Conservation (phyloP, 2,329 filamentous ascomycete genomes). For the Ceratocystis cacaofunesta region DNA sequence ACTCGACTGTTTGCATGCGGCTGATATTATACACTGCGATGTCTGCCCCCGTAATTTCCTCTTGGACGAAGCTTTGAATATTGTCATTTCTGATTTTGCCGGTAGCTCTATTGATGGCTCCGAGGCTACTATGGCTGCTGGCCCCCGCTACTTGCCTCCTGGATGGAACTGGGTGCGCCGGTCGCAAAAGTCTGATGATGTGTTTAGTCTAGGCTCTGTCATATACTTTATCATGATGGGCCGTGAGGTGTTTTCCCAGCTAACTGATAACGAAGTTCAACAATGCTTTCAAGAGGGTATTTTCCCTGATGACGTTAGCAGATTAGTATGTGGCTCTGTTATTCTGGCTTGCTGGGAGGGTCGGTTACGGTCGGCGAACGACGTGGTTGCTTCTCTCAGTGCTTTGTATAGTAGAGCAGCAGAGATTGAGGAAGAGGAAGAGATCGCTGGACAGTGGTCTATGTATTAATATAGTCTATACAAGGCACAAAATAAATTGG, state of each 20-base stretch:
- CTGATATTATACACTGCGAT: constrained; percentile 28
- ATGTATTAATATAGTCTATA: constrained; percentile 16
- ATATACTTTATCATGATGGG: constrained; percentile 26
- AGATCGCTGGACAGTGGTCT: constrained; percentile 17
- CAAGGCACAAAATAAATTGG: constrained; percentile 8
- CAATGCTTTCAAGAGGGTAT: constrained; percentile 20
- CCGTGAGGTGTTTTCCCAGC: constrained; percentile 22
- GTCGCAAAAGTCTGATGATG: constrained; percentile 22
- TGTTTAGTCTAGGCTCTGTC: constrained; percentile 25
- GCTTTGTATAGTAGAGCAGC: constrained; percentile 16
- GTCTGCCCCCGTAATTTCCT: constrained; percentile 28
- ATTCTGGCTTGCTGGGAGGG: constrained; percentile 23
- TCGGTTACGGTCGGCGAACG: constrained; percentile 14
- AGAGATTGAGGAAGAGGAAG: constrained; percentile 16
- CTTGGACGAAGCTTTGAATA: constrained; percentile 24
- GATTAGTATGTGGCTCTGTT: constrained; percentile 21
- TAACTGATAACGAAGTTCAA: constrained; percentile 23
- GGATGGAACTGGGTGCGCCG: constrained; percentile 21
- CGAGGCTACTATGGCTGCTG: constrained; percentile 19
- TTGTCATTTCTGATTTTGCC: constrained; percentile 27
- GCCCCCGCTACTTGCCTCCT: constrained; percentile 20
- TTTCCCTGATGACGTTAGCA: constrained; percentile 22
- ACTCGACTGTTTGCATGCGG: constrained; percentile 25
- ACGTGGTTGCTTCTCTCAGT: constrained; percentile 15
- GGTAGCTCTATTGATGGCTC: constrained; percentile 22